Percentiles rank a stretch among this genome's conserved stretches.
phyloP scores from a whole-genome alignment of 129 eudicot genomes.

The Erigeron canadensis region DNA sequence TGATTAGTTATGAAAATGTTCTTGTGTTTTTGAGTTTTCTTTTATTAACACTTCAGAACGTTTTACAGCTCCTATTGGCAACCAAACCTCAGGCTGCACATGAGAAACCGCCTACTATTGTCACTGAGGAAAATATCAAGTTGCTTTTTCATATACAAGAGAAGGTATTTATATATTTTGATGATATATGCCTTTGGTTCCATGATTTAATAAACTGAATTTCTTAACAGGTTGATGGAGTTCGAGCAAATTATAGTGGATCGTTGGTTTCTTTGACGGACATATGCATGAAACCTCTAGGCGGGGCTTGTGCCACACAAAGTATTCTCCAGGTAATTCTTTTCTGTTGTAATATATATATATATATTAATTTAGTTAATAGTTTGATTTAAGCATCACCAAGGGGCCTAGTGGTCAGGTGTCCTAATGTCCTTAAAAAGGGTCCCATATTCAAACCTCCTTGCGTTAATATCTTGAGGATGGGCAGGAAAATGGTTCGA shows the following conservation, averaged over 20 bases:
- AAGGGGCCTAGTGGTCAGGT: no score
- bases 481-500: no score
- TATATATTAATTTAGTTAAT: not conserved
- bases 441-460: no score
- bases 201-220: constrained; percentile 7
- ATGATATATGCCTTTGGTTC: not conserved
- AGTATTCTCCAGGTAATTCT: constrained; percentile 83
- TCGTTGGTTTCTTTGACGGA: constrained; percentile 78
- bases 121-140: constrained; percentile 77
- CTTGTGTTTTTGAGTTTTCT: not conserved
- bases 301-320: constrained; percentile 94
- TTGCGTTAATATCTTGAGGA: no score
- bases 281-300: constrained; percentile 96
- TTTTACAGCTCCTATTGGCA: constrained; percentile 84
- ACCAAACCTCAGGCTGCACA: constrained; percentile 58
- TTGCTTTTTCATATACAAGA: constrained; percentile 86
- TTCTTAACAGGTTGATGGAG: constrained; percentile 66
- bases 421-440: no score
- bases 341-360: not conserved
- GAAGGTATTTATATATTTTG: constrained; percentile 50
- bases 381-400: not conserved
- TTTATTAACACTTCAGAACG: constrained; percentile 2
- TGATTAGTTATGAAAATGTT: not conserved
- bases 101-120: constrained; percentile 71
- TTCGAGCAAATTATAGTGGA: constrained; percentile 83